A percentile compares a stretch with the other conserved stretches of the same genome.
Conservation (phyloP, 192 early-diverging fungal genomes). For the Podila clonocystis region DNA sequence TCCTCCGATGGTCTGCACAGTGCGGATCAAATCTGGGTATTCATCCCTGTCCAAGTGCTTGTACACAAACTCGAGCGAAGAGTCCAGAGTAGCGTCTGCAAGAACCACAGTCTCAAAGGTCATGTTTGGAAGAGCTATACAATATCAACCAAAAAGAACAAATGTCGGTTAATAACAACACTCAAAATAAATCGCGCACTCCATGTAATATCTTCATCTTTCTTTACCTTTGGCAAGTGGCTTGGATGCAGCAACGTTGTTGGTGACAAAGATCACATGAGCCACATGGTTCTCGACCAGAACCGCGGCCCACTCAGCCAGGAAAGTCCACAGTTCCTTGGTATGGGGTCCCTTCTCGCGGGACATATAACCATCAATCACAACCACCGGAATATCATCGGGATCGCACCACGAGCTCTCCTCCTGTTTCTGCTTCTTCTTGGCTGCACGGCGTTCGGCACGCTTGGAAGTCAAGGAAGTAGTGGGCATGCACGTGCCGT, state of each 20-base stretch:
- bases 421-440: slow-evolving; percentile 10
- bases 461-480: background rate
- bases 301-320: slow-evolving; percentile 89
- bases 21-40: slow-evolving; percentile 48
- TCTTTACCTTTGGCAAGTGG: slow-evolving; percentile 71
- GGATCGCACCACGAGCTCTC: slow-evolving; percentile 49
- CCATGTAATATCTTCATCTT: background rate
- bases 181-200: no score
- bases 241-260: slow-evolving; percentile 75
- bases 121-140: slow-evolving; percentile 70
- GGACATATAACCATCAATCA: slow-evolving; percentile 90
- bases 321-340: slow-evolving; percentile 69
- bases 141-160: background rate
- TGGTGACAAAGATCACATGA: slow-evolving; percentile 89
- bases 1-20: slow-evolving; percentile 84
- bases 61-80: slow-evolving; percentile 68
- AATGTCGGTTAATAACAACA: no score
- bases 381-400: slow-evolving; percentile 82
- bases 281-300: slow-evolving; percentile 88
- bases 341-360: slow-evolving; percentile 70
- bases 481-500: background rate
- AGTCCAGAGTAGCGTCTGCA: slow-evolving; percentile 74
- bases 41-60: slow-evolving; percentile 53
- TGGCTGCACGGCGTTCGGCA: background rate
- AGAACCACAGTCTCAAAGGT: slow-evolving; percentile 74